Base-by-base conservation (phyloP, 1,284 basidiomycete species). In the Apiotrichum laibachii region DNA sequence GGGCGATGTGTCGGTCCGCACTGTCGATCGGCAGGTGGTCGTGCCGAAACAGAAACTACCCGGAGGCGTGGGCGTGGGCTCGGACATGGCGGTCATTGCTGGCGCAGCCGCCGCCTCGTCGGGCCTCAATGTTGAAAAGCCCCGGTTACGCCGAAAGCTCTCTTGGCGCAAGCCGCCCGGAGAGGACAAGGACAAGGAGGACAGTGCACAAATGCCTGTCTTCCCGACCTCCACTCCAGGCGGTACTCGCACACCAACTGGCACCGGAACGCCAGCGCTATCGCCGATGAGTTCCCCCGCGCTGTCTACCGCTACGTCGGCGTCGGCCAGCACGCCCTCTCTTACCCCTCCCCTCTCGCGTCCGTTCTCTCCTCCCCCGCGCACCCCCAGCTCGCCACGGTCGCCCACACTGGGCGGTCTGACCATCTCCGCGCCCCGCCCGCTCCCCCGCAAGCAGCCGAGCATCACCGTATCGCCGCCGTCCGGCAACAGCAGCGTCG, bases 391-490 rank as follows among this genome's bases (percentile, higher is more conserved):
- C 22, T 18, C 45, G 45, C 12, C 22, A 1, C 45, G 22, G 12
- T 8, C 22, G 19, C 7, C 21, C 8, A 13, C 39, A n/a, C 26
- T 37, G 5, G 37, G 9, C 9, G 10, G 16, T 5, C 22, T 31
- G 26, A 16, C 26, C 15, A 31, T 26, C 50, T 12, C 39, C 7
- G 16, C 39, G 22, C 22, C 50, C 5, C 37, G 37, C 15, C 22
- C 22, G 7, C 21, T 33, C 50, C 5, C 8, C 15, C 37, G 37
- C 50, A 47, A 47, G 18, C 26, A 16, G 26, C 37, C 50, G 16
- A 42, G 50, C 40, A 51, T 42, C 40, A 51, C 50, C 5, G 26
- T 40, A 37, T 50, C 50, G 21, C 50, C 22, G 21, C 48, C 48
- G n/a, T 33, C 34, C 5, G 50, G 22, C 16, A 40, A 37, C 35